A percentile compares a stretch with the other conserved stretches of the same genome.
Conservation (phyloP, 2,329 filamentous ascomycete species). For the Pezicula rhizophila region DNA sequence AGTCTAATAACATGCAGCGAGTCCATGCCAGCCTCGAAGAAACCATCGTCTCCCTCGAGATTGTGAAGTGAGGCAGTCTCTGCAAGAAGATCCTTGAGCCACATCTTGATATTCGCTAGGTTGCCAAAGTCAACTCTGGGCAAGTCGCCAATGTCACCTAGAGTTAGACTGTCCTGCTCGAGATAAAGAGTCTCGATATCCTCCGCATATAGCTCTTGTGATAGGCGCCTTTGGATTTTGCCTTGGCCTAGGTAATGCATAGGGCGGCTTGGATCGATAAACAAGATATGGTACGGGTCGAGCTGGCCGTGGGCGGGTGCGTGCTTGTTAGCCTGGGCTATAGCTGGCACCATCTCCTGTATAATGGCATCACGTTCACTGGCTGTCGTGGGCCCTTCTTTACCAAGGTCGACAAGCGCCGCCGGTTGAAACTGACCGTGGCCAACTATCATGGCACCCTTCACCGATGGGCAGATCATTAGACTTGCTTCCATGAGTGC, state of each 20-base stretch:
- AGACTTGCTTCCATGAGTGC: slow-evolving; percentile 32
- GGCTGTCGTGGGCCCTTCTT: not conserved
- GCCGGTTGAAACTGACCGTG: slow-evolving; percentile 14
- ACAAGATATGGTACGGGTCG: slow-evolving; percentile 24
- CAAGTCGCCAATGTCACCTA: not conserved
- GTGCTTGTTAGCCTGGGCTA: slow-evolving; percentile 25
- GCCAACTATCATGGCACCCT: slow-evolving; percentile 30
- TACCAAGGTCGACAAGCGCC: slow-evolving; percentile 9
- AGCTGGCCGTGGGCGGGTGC: slow-evolving; percentile 25
- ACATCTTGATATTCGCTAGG: slow-evolving; percentile 4
- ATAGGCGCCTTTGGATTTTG: slow-evolving; percentile 29
- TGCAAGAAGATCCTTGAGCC: slow-evolving; percentile 3
- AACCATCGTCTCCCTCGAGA: slow-evolving; percentile 4
- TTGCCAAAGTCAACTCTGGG: slow-evolving; percentile 6
- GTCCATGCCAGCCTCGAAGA: slow-evolving; percentile 12
- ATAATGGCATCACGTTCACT: slow-evolving; percentile 6
- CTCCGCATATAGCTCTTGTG: slow-evolving; percentile 23
- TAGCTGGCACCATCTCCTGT: slow-evolving; percentile 25
- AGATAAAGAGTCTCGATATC: slow-evolving; percentile 31
- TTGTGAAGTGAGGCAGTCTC: slow-evolving; percentile 5
- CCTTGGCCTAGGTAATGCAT: slow-evolving; percentile 31
- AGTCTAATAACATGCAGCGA: slow-evolving; percentile 11
- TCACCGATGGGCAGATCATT: slow-evolving; percentile 28
- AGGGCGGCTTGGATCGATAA: slow-evolving; percentile 26
- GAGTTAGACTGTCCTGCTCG: not conserved